A percentile compares a stretch with the other conserved stretches of the same genome.
phyloP scores from a whole-genome alignment of 2,329 filamentous ascomycete species.

The Huntiella moniliformis region DNA sequence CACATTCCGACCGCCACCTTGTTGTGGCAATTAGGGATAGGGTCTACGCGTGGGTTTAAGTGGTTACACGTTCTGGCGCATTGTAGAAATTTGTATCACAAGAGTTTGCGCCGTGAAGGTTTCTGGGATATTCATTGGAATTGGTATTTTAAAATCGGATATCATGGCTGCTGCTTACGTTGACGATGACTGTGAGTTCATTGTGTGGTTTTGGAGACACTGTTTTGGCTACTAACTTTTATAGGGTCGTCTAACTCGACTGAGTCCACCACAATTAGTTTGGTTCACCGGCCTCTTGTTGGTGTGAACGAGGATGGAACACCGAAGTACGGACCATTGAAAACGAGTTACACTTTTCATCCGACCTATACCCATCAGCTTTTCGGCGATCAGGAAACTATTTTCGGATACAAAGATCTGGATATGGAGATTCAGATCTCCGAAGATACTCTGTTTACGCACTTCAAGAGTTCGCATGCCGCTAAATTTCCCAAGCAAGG shows the following conservation, averaged over 20 bases:
- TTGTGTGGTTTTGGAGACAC: background rate
- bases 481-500: slow-evolving; percentile 6
- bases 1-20: too few species aligned
- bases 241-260: slow-evolving; percentile 41
- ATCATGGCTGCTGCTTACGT: slow-evolving; percentile 3
- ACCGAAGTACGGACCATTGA: slow-evolving; percentile 18
- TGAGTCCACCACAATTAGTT: slow-evolving; percentile 42
- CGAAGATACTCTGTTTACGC: slow-evolving; percentile 25
- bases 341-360: slow-evolving; percentile 48
- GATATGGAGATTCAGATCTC: slow-evolving; percentile 53
- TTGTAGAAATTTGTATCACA: too few species aligned
- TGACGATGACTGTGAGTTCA: slow-evolving; percentile 8
- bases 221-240: slow-evolving; percentile 11
- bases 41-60: too few species aligned
- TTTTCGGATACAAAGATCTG: slow-evolving; percentile 76
- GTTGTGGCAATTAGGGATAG: too few species aligned
- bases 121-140: too few species aligned
- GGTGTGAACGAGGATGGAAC: slow-evolving; percentile 26
- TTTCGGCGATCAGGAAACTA: slow-evolving; percentile 80
- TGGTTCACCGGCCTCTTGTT: slow-evolving; percentile 23
- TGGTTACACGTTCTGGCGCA: too few species aligned
- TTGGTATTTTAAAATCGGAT: too few species aligned
- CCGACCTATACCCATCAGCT: slow-evolving; percentile 82
- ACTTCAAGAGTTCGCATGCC: slow-evolving; percentile 5
- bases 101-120: too few species aligned